Evolutionary conservation across 202 grass and related monocot species (phyloP), one percentile per base, ranked within the genome.

Genomic region (Thinopyrum obtusiflorum): DNA sequence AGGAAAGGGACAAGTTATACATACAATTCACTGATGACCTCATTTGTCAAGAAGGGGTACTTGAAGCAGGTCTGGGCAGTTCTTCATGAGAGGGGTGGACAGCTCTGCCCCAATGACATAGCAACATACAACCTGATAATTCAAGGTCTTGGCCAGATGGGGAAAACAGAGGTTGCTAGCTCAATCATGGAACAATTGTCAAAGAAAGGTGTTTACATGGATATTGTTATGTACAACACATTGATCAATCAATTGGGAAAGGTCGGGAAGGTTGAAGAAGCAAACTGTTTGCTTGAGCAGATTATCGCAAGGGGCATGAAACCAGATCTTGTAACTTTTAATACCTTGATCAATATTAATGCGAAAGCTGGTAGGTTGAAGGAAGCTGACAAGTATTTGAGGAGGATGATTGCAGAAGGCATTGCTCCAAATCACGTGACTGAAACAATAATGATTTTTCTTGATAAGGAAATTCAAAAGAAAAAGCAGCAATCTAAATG

Each of bases 171-270:
- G 47, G 76, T 98, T 80, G 89, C 91, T 68, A 88, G 84, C 44
- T 89, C 84, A 71, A 86, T 98, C 89, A 87, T 93, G 71, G 82
- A 89, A 77, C 83, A 87, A 63, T 89, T 98, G 61, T 90, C 85
- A 55, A 92, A 93, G 57, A 92, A 92, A 73, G 93, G 95, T 65
- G 89, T 94, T 68, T 91, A 95, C 82, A 90, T 95, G 49, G 93
- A 98, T 83, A 95, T 95, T 72, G 89, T 98, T 21, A 98, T 98
- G 95, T 98, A 92, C 82, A 98, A 95, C 76, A 98, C 95, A 42
- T 87, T 98, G 77, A 93, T 98, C 57, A 86, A 95, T 92, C 91
- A 92, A 68, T 84, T 98, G 31, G 93, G 95, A 61, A 98, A 89
- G 86, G 86, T 51, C 5, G 91, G 89, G n/a, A 90, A 86, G 88